Percentiles rank a stretch among this genome's conserved stretches.
Conservation (phyloP, 441 rosid genomes). For the Adansonia grandidieri region DNA sequence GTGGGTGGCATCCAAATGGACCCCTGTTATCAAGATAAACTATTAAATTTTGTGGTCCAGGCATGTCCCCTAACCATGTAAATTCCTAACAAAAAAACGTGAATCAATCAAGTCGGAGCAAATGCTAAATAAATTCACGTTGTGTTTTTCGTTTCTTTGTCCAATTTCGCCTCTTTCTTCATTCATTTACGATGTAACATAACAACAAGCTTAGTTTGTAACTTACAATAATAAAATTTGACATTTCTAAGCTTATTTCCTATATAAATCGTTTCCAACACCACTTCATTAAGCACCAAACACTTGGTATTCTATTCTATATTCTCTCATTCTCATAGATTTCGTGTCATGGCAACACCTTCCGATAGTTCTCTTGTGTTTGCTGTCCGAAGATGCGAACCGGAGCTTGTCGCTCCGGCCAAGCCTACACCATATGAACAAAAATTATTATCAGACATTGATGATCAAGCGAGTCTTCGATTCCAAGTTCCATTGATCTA, state of each 20-base stretch:
- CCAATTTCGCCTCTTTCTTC: no score
- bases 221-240: no score
- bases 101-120: no score
- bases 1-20: no score
- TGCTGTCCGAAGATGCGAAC: constrained; percentile 33
- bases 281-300: not conserved
- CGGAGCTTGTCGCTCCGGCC: constrained; percentile 44
- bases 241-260: not conserved
- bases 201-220: no score
- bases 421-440: constrained; percentile 40
- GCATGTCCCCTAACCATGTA: no score
- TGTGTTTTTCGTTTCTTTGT: no score
- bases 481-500: constrained; percentile 34
- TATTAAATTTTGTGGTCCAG: no score
- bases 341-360: not conserved
- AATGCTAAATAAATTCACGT: no score
- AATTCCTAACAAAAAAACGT: no score
- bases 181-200: no score
- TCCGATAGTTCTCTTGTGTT: constrained; percentile 25
- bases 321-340: not conserved
- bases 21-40: no score
- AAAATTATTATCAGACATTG: constrained; percentile 48
- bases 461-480: constrained; percentile 47
- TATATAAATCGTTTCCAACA: not conserved
- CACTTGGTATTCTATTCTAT: not conserved